phyloP scores from a whole-genome alignment of 148 eudicot genomes.

The Dysphania ambrosioides region DNA sequence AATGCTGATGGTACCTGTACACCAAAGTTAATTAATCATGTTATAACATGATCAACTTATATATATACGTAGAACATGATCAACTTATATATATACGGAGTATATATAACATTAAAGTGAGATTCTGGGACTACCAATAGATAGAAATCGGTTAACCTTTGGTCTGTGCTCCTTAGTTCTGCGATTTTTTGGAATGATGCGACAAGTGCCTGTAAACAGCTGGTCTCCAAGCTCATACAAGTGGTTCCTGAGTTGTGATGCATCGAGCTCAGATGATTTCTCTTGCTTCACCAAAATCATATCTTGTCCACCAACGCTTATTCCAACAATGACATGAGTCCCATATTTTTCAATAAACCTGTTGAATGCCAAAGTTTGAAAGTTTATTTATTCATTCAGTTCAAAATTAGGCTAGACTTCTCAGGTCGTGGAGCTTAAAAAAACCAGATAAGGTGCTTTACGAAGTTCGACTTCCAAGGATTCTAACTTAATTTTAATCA shows the following conservation, averaged over 20 bases:
- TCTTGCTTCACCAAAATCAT: slow-evolving; percentile 72
- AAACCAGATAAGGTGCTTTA: no score
- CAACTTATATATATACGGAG: no score
- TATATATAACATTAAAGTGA: no score
- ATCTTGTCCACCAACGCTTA: slow-evolving; percentile 77
- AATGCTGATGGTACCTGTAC: slow-evolving; percentile 65
- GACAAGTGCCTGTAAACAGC: slow-evolving; percentile 61
- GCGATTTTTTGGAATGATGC: slow-evolving; percentile 36
- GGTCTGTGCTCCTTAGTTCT: slow-evolving; percentile 40
- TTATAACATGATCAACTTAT: slow-evolving; percentile 2
- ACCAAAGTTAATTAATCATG: neutral
- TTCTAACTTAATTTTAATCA: no score
- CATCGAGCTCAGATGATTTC: slow-evolving; percentile 51
- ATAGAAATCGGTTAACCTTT: slow-evolving; percentile 37
- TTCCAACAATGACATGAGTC: slow-evolving; percentile 82
- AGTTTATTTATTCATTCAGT: no score
- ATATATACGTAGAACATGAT: no score
- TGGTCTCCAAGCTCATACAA: slow-evolving; percentile 74
- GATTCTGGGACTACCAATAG: neutral
- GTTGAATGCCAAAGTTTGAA: slow-evolving; percentile 16
- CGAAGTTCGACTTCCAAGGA: no score
- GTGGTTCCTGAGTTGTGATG: slow-evolving; percentile 62
- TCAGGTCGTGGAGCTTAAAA: no score
- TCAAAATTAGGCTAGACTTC: no score
- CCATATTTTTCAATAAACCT: slow-evolving; percentile 88